phyloP scores from a whole-genome alignment of 805 yeast species.

The Metschnikowia kofuensis region DNA sequence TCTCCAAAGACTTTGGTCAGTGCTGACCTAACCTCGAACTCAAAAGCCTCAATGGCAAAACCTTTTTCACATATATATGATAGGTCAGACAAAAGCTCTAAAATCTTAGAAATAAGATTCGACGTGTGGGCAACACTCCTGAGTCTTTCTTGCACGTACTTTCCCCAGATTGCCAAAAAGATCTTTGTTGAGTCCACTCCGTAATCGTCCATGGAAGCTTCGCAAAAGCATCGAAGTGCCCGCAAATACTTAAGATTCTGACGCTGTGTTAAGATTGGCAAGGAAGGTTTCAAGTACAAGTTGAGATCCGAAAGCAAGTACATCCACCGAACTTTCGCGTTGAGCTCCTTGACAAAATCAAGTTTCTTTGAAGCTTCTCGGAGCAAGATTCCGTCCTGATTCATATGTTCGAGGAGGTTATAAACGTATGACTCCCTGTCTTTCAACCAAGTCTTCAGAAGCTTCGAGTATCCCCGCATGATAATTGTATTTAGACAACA shows the following conservation, averaged over 20 bases:
- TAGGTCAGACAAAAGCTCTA: constrained; percentile 15
- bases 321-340: constrained; percentile 27
- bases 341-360: constrained; percentile 19
- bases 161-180: constrained; percentile 28
- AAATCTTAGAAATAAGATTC: constrained; percentile 13
- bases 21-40: constrained; percentile 31
- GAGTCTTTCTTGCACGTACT: constrained; percentile 1
- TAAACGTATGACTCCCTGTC: constrained; percentile 11
- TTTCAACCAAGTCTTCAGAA: constrained; percentile 19
- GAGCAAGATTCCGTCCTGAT: constrained; percentile 14
- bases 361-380: constrained; percentile 9
- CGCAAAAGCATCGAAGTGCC: constrained; percentile 16
- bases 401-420: constrained; percentile 7
- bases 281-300: constrained; percentile 16
- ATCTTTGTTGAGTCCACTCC: constrained; percentile 20
- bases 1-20: constrained; percentile 20
- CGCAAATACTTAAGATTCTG: neutral
- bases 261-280: constrained; percentile 20
- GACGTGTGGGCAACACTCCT: neutral
- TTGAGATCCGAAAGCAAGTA: constrained; percentile 28
- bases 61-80: constrained; percentile 7
- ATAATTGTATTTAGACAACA: constrained; percentile 13
- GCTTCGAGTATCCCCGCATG: constrained; percentile 14
- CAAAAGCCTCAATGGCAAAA: constrained; percentile 21
- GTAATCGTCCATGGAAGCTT: constrained; percentile 17